Percentiles rank a stretch among this genome's conserved stretches.
phyloP scores from a whole-genome alignment of 208 protist genomes.

The Balamuthia mandrillaris region DNA sequence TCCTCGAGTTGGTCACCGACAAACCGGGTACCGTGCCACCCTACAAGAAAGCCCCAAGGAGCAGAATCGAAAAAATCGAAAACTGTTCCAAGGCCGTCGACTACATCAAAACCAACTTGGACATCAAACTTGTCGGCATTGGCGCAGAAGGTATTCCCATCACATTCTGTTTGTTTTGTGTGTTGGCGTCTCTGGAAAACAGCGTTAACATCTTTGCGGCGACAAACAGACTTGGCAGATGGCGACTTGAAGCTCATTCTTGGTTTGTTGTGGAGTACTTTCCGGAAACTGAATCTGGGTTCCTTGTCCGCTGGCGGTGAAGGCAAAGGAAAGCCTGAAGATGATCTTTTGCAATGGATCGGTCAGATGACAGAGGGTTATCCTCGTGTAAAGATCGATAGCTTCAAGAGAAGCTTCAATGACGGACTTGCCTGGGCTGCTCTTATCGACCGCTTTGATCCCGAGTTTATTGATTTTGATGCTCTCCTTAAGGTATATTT shows the following conservation, averaged over 20 bases:
- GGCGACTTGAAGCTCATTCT: constrained; percentile 10
- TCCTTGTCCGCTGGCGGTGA: neutral
- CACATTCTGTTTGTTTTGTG: neutral
- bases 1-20: constrained; percentile 7
- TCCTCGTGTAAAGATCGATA: neutral
- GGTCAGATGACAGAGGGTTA: neutral
- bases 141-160: neutral
- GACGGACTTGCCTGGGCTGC: neutral
- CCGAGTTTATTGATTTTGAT: neutral
- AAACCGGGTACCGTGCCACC: neutral
- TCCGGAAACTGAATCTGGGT: neutral
- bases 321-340: neutral
- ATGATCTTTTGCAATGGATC: neutral
- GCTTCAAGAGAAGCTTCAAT: neutral
- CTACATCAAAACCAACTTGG: neutral
- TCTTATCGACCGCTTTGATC: neutral
- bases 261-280: constrained; percentile 20
- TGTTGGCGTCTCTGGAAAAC: no score
- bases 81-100: constrained; percentile 25
- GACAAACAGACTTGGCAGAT: neutral
- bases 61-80: constrained; percentile 1
- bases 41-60: constrained; percentile 2
- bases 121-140: neutral
- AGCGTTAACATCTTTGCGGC: neutral
- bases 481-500: neutral